Base-by-base conservation (phyloP, 2,329 filamentous ascomycete genomes). In the Epicoccum sorghinum region DNA sequence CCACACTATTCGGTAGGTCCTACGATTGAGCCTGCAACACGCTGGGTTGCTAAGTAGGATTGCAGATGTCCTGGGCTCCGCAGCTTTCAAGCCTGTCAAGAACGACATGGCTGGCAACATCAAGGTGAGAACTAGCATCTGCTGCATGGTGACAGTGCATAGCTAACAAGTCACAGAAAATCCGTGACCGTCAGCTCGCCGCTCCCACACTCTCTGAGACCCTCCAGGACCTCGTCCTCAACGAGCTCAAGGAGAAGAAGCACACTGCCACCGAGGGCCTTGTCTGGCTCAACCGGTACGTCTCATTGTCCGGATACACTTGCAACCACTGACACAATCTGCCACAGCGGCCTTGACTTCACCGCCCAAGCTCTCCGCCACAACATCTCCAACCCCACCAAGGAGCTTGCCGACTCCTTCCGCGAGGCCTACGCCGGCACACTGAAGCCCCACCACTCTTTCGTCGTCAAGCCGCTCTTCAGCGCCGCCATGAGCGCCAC, bases 401-500 rank as follows among this genome's bases (percentile, higher is more conserved):
- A 91, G 72, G 92, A 97, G 78, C 89, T 99, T 59, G 83, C 89
- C 57, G 83, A 85, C 64, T 96, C 92, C 42, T 99, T 99, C 88
- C 88, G 90, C 68, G 79, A 80, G 52, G 90, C 93, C 65, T 99
- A 99, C 79, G 85, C 83, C 73, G 82, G 80, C 67, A 97, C 93
- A 44, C 89, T 99, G 68, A 96, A 96, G 81, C 90, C 89, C 24
- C 87, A 96, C 81, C 95, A 99, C 82, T 86, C 83, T 72, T 92
- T 96, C 77, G 68, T 97, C 59, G 80, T 97, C 68, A 96, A 96
- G 83, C 91, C 91, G 57, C 83, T 97, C 72, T 98, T 98, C 84
- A 89, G 84, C 67, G 89, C 92, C 58, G 93, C 93, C 74, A 96
- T 99, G 92, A 85, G 86, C 66, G 93, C 92, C 14, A 93, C 90